Evolutionary conservation across 768 basidiomycete genomes (phyloP), one percentile per base, ranked within the genome.

Genomic region (Russula griseocarnosa): DNA sequence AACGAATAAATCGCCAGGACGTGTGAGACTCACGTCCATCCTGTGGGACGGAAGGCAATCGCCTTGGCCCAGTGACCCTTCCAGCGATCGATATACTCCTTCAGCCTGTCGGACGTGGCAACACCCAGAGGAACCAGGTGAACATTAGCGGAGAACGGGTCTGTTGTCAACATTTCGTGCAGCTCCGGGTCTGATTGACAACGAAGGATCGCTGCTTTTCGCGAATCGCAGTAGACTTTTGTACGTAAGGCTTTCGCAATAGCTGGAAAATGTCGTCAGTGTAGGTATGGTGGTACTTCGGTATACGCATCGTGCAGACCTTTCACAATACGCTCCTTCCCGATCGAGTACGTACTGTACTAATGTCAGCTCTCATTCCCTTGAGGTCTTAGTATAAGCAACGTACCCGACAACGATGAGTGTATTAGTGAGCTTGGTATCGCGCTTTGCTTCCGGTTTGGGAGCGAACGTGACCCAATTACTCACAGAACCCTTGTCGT

Each of bases 251-350:
- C 88, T 63, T 85, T 81, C 0, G 97, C 97, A 28, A 98, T 86
- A 1, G 91, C 96, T 94, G 67, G 3, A 52, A 20, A 50, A 47
- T 30, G 3, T 4, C 3, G 30, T 49, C 57, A 69, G 42, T 10
- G 32, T 32, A 20, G 36, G 49, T 11, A 32, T 24, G 20, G 24
- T 14, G 16, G 36, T 28, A 26, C 22, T n/a, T 40, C 24, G 4
- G 34, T 46, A 18, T n/a, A 55, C 0, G 0, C 38, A 20, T 42
- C 47, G n/a, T 20, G 8, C 53, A 26, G 24, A 92, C 93, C 94
- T 83, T 98, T 97, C 46, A 97, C 94, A 46, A 98, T 90, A 26
- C 97, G 86, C 74, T 99, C 97, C 74, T 99, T 99, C 46, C 97
- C 97, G 55, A 98, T 93, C 0, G 92, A 92, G 75, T 99, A 99